Evolutionary conservation across 2,329 filamentous ascomycete species (phyloP), one percentile per base, ranked within the genome.

Genomic region (Pestalotiopsis sp.): DNA sequence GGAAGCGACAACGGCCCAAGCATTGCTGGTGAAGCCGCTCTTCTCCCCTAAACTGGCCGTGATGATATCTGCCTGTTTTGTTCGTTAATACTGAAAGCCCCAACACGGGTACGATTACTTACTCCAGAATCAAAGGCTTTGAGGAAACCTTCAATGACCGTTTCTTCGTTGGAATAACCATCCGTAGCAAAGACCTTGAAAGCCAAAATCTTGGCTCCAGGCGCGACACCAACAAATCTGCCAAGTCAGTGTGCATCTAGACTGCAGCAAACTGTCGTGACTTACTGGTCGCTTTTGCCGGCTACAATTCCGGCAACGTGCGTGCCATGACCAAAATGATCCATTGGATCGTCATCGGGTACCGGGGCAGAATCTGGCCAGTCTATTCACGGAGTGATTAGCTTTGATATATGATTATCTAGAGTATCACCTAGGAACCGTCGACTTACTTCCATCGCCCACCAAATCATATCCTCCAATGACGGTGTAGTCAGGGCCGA

Each of bases 1-100:
- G 31, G 77, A 80, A 9, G 82, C 79, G 2, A 85, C 74, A 1
- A 80, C 71, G 1, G 82, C 82, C 82, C 80, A 84, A 7, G 82
- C 80, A 45, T 82, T 82, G 45, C 82, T 68, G 9, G 71, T 72
- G 64, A 73, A 75, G 2, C 72, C 72, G 31, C 69, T 69, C 38
- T 66, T 70, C 67, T 73, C 72, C 12, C 73, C 74, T 0, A 75
- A 45, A 58, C 73, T 75, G 12, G 71, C 69, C 23, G 67, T 75
- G 56, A 75, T 75, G 7, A 75, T 73, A 59, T 75, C 74, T 49
- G 72, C 73, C 72, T 74, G 23, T 23, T 59, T 20, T 2, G 41
- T 52, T 7, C 39, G 1, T 23, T 56, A 23, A 17, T 4, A 20
- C 20, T 20, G 25, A 5, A 7, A 14, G 3, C 17, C 39, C 20